Evolutionary conservation across 805 yeast species (phyloP), one percentile per base, ranked within the genome.

Genomic region (Kodamaea sagamina): DNA sequence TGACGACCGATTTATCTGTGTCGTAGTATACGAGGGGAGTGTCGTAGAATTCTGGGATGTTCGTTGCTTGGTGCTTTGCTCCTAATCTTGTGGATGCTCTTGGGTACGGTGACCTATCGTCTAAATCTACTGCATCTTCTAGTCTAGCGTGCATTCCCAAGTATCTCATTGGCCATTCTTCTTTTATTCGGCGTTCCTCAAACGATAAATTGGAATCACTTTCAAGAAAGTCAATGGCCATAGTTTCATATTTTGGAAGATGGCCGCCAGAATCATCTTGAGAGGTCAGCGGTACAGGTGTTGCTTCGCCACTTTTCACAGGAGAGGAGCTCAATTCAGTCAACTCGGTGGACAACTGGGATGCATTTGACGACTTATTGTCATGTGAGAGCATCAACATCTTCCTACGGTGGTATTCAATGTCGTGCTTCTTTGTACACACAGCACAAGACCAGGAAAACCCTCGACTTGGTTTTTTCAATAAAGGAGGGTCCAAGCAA

Each of bases 371-470:
- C 36, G 67, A 60, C 47, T 69, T 65, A 48, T 70, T 70, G 49
- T 71, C 75, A 42, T 63, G 65, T 10, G 71, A 63, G 34, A 71
- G 59, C 75, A 71, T 71, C 43, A 71, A 45, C 42, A 61, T 61
- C 27, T 62, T 63, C 51, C 60, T 72, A 50, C 61, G 60, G 42
- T 64, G 68, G 43, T 68, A 61, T 43, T 68, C 72, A 24, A 65
- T 48, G 36, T 81, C 84, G 40, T 77, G 75, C 24, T 68, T 74
- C 51, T 79, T 77, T n/a, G 83, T 73, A 65, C 97, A 89, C 4
- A 68, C 59, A 21, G 87, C 90, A 68, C 97, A 89, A 18, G 88
- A 77, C 97, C 97, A 90, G 6, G 89, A 86, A 58, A 88, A 86
- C 1, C 96, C 96, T 44, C 95, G 68, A 34, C 86, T 82, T 1